Evolutionary conservation across 768 basidiomycete genomes (phyloP), one percentile per base, ranked within the genome.

Genomic region (Lactarius psammicola): DNA sequence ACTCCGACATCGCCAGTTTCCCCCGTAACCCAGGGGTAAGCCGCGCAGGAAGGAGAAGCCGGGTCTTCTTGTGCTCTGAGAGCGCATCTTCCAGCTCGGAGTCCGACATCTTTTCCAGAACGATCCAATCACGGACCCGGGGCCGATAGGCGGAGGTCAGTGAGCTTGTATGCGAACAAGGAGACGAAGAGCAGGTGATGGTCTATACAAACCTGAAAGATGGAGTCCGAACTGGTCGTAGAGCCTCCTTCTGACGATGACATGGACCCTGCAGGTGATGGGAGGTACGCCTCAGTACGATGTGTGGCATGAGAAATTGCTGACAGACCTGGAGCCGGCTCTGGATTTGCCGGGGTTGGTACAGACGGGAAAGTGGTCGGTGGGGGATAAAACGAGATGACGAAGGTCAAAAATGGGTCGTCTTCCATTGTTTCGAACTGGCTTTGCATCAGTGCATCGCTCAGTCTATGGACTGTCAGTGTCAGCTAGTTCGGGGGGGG

Each of bases 71-170:
- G 55, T 66, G 36, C 18, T 66, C 55, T 8, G 44, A 46, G 18
- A 66, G 56, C 8, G 59, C 65, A 1, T 36, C 65, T 49, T 66
- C 30, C 17, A 66, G 55, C n/a, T 66, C 65, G 6, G 40, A 49
- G 6, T 66, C 65, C 18, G 60, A 62, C 65, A 66, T 66, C 65
- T 66, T 56, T 57, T n/a, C 28, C 30, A 8, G 18, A 38, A 8
- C 10, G 33, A 46, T 15, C 6, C 28, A 38, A 40, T 55, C 42
- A n/a, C 20, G 34, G 11, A 17, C 23, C 20, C 7, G 10, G 8
- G 3, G 23, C 20, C 23, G 36, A 40, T 17, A 44, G 38, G 30
- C 23, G 17, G 23, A 23, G 31, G 33, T 62, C 23, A 62, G 60
- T 56, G 33, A 23, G 44, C 33, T 49, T 34, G 49, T n/a, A 23